Percentiles rank a stretch among this genome's conserved stretches.
phyloP scores from a whole-genome alignment of 1,284 basidiomycete genomes.

The Leccinum angustisporum region DNA sequence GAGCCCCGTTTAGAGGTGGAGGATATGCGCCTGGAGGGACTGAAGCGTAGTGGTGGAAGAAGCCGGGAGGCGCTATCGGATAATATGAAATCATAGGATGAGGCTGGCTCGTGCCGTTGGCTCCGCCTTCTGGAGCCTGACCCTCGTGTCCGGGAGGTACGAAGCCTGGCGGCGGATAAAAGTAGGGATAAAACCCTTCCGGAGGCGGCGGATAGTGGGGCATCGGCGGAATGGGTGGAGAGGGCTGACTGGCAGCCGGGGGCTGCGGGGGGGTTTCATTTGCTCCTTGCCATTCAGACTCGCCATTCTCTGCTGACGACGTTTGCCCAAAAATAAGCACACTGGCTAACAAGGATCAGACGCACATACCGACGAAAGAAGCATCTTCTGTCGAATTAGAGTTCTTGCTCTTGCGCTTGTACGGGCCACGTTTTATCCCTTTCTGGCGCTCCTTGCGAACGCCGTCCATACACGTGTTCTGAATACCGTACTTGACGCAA shows the following conservation, averaged over 20 bases:
- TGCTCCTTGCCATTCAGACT: conserved; percentile 37
- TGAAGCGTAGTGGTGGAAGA: conserved; percentile 32
- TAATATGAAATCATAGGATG: conserved; percentile 46
- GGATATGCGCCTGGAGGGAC: conserved; percentile 30
- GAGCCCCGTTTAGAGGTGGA: conserved; percentile 26
- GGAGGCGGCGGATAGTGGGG: conserved; percentile 41
- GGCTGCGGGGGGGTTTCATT: conserved; percentile 23
- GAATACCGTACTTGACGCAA: conserved; percentile 77
- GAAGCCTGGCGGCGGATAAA: conserved; percentile 46
- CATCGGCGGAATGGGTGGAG: conserved; percentile 40
- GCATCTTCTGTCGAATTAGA: conserved; percentile 19
- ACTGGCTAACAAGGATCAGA: conserved; percentile 10
- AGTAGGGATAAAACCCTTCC: conserved; percentile 57
- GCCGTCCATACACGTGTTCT: conserved; percentile 70
- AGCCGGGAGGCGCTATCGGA: conserved; percentile 40
- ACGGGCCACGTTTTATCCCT: conserved; percentile 83
- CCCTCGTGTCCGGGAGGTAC: conserved; percentile 43
- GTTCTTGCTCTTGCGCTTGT: conserved; percentile 71
- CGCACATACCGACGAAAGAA: conserved; percentile 20
- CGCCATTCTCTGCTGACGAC: conserved; percentile 18
- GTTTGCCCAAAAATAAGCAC: conserved; percentile 19
- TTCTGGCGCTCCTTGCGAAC: conserved; percentile 82
- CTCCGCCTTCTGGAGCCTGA: conserved; percentile 42
- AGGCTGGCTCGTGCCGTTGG: conserved; percentile 42
- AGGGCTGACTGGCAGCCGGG: conserved; percentile 32